These are phyloP conservation scores for Blepharisma stoltei DNA, from an alignment of 73 alveolate genomes.

Conservation along the genomic window DNA sequence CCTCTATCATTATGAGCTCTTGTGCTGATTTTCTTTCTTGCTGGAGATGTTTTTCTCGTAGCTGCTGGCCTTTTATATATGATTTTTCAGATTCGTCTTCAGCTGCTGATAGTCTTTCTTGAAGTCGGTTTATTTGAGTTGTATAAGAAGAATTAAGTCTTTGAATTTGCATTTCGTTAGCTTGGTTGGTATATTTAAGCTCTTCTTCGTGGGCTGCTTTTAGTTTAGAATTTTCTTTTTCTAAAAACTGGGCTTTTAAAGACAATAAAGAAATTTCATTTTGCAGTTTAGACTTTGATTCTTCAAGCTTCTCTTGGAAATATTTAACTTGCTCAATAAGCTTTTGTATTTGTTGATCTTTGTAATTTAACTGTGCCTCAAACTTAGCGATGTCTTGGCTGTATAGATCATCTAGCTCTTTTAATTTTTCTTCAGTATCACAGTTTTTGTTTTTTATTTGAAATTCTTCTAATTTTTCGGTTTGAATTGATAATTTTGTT, in stretches of 20 bases:
- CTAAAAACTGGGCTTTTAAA: neutral
- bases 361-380: neutral
- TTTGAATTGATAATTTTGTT: neutral
- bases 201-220: neutral
- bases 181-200: neutral
- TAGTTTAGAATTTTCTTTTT: conserved; percentile 17
- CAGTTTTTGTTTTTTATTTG: neutral
- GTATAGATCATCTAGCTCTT: neutral
- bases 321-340: conserved; percentile 14
- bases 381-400: neutral
- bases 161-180: conserved; percentile 22
- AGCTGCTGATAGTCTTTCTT: neutral
- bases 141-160: conserved; percentile 19
- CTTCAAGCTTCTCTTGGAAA: neutral
- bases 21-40: neutral
- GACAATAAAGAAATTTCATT: neutral
- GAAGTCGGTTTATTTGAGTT: neutral
- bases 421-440: neutral
- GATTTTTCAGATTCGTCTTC: conserved; percentile 19
- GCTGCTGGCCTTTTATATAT: neutral
- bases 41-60: neutral
- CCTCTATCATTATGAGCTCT: neutral
- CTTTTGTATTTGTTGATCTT: neutral
- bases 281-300: neutral
- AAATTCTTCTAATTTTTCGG: neutral